Base-by-base conservation (phyloP, 169 alveolate genomes). In the Plasmodium falciparum region DNA sequence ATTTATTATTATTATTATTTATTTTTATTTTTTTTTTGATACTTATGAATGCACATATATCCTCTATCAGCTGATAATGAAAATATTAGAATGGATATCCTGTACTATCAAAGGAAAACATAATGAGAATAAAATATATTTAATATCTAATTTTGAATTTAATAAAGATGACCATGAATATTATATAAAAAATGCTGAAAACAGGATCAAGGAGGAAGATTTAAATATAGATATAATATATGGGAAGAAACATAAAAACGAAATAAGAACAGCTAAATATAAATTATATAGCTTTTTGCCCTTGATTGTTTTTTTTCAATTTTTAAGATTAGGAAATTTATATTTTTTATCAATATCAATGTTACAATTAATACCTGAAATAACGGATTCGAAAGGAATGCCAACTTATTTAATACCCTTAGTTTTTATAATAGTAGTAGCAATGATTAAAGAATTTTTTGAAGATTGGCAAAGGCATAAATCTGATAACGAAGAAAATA, bases 401-500 rank as follows among this genome's bases (percentile, higher is more conserved):
- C 99, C 99, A 3, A 95, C 97, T 1, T 94, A 96, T 56, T 90
- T 97, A 58, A 90, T 96, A 4, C 99, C 99, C 17, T 94, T 98
- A n/a, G 91, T 94, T n/a, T 94, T 97, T 69, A 99, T 98, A 61
- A 91, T 98, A 59, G 86, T 93, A 2, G 97, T 98, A 2, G 94
- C 99, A 26, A 95, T 97, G 95, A 94, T 97, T 0, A 95, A 97
- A 71, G 99, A 98, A 91, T 95, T 96, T 29, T 93, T 96, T 52
- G 99, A 98, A 92, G 99, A 98, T 90, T 71, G 93, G 76, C 96
- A 96, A 73, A 96, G 99, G 50, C 95, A 96, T 54, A 93, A 93
- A 47, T 94, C 97, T 26, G 99, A 98, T 91, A 88, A 95, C 17
- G 95, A 93, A 61, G 99, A 97, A 89, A 98, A 98, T 90, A 92